Evolutionary conservation across 2,329 filamentous ascomycete genomes (phyloP), one percentile per base, ranked within the genome.

Genomic region (Pyricularia grisea): DNA sequence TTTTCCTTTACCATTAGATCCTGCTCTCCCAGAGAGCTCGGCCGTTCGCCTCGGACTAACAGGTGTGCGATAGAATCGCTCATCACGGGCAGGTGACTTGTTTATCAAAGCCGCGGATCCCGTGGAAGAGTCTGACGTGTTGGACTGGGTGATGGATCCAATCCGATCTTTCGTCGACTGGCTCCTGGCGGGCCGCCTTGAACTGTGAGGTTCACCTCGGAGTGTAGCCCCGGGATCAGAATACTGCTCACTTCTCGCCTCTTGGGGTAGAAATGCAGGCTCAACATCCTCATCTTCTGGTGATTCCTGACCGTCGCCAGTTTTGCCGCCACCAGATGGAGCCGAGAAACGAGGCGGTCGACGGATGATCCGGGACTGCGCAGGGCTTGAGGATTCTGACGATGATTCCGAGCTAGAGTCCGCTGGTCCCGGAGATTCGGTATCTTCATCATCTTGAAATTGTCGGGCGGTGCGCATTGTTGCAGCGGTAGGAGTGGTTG

Each of bases 121-220:
- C 0, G 82, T 80, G 2, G 89, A 89, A 0, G 90, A 91, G 73
- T 91, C 87, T 0, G 86, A 88, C 1, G 85, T 88, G 69, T 87
- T 84, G 0, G 85, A 87, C 58, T 81, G 79, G 65, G 82, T 79
- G 3, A 78, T 75, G 7, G 76, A 75, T 3, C 79, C 66, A n/a
- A 67, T 58, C 7, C 66, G 30, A 36, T 25, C 67, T 20, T 55
- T 55, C 5, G 58, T 63, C 27, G 60, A 63, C 28, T n/a, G 33
- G 30, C 55, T 23, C n/a, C 66, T 66, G 61, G 3, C 10, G 3
- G 20, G 67, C 30, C 31, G 28, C 68, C 42, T 74, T 73, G 25
- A 76, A 60, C 79, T 79, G 0, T 74, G 27, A 10, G 77, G 76
- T 66, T 85, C 81, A 23, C 81, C 85, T 55, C 81, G 80, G 30